A percentile compares a stretch with the other conserved stretches of the same genome.
Conservation (phyloP, 1,139 yeast genomes). For the Debaryomyces sp. region DNA sequence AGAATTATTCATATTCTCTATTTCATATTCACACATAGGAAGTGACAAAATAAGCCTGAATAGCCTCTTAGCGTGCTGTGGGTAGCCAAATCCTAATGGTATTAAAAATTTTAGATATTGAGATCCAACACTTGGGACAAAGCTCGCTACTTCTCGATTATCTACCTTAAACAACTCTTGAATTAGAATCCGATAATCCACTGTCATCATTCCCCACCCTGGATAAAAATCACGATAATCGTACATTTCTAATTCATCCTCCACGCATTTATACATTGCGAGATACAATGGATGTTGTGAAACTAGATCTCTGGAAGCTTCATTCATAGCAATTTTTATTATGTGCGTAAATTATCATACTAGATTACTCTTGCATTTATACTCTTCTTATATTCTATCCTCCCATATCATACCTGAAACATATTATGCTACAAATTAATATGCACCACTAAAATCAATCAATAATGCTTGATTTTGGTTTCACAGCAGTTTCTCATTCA, state of each 20-base stretch:
- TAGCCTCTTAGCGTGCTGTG: background rate
- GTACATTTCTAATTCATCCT: constrained; percentile 6
- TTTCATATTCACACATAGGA: constrained; percentile 2
- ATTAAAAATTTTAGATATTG: background rate
- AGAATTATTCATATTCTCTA: background rate
- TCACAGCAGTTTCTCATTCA: background rate
- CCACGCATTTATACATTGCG: background rate
- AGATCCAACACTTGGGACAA: background rate
- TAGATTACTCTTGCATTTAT: no score
- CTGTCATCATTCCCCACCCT: background rate
- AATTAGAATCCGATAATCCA: background rate
- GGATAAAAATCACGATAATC: constrained; percentile 7
- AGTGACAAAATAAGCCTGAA: background rate
- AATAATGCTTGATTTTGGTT: background rate
- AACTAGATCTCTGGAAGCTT: background rate
- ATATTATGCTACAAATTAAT: background rate
- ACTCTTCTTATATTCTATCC: background rate
- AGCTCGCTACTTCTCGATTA: background rate
- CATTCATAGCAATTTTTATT: background rate
- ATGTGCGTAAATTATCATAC: no score
- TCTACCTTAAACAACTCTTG: background rate
- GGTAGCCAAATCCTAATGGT: background rate
- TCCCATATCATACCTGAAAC: background rate
- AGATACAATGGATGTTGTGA: background rate
- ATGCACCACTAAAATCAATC: background rate